phyloP scores from a whole-genome alignment of 306 rosid genomes.

The Macrotyloma uniflorum region DNA sequence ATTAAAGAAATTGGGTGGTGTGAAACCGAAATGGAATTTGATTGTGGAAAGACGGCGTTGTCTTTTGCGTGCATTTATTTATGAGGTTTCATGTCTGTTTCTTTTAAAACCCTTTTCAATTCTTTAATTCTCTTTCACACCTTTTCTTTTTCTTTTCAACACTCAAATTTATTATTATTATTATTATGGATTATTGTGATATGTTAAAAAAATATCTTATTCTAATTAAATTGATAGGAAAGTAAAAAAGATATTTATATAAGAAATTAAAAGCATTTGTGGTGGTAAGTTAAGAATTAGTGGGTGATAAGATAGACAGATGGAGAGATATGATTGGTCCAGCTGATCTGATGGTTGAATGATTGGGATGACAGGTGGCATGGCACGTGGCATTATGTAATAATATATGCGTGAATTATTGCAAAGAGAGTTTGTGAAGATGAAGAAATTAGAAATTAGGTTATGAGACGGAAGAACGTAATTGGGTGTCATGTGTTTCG shows the following conservation, averaged over 20 bases:
- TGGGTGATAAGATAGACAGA: not conserved
- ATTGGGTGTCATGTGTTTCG: constrained; percentile 31
- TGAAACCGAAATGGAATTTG: not conserved
- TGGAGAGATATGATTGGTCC: not conserved
- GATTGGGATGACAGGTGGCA: constrained; percentile 32
- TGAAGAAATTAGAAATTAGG: not conserved
- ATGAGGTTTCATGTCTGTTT: constrained; percentile 29
- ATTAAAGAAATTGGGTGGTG: not conserved
- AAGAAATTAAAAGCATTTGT: too few relatives aligned
- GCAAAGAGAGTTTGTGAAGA: constrained; percentile 44
- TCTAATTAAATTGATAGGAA: too few relatives aligned
- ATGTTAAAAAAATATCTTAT: too few relatives aligned
- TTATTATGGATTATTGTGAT: too few relatives aligned
- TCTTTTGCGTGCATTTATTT: constrained; percentile 1
- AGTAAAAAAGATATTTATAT: too few relatives aligned
- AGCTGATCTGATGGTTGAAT: constrained; percentile 18
- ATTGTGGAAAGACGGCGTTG: constrained; percentile 28
- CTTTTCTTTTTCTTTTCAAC: not conserved
- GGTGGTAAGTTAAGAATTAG: too few relatives aligned
- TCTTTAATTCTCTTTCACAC: constrained; percentile 27
- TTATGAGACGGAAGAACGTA: constrained; percentile 37
- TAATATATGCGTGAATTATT: constrained; percentile 37
- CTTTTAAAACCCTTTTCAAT: constrained; percentile 25
- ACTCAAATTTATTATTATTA: too few relatives aligned
- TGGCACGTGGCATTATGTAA: not conserved